Percentiles rank a stretch among this genome's conserved stretches.
phyloP scores from a whole-genome alignment of 345 rosid genomes.

The Eucalyptus pumila region DNA sequence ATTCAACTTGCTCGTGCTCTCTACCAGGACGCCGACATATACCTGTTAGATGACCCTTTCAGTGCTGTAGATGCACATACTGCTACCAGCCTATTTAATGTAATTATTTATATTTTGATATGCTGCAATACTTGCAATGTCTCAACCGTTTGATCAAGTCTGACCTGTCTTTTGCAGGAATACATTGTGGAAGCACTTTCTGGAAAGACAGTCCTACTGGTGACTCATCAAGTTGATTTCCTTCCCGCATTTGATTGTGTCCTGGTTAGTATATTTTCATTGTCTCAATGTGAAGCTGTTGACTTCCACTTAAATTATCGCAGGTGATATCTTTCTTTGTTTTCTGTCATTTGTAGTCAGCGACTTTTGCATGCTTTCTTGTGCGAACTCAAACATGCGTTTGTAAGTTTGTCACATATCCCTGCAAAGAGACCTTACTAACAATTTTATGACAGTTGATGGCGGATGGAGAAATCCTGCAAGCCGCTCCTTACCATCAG shows the following conservation, averaged over 20 bases:
- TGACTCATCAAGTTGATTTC: conserved; percentile 98
- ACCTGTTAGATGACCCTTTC: conserved; percentile 91
- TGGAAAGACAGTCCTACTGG: conserved; percentile 66
- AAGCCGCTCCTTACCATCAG: conserved; percentile 65
- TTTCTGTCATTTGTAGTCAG: not conserved
- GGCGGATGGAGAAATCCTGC: conserved; percentile 77
- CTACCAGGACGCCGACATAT: conserved; percentile 85
- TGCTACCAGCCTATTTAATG: conserved; percentile 82
- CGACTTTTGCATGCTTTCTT: not conserved
- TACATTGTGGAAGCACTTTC: conserved; percentile 77
- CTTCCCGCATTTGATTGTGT: conserved; percentile 81
- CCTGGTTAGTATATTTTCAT: conserved; percentile 38
- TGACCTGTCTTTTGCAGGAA: conserved; percentile 42
- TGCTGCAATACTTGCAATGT: not conserved
- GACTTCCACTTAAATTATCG: not conserved
- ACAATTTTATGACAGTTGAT: conserved; percentile 40
- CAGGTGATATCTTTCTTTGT: not conserved
- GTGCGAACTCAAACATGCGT: not conserved
- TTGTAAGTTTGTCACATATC: not conserved
- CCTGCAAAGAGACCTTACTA: not conserved
- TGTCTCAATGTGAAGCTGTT: not conserved
- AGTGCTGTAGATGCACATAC: conserved; percentile 98
- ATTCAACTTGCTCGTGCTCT: conserved; percentile 97
- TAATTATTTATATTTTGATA: conserved; percentile 3
- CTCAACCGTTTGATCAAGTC: not conserved